Conservation (phyloP, 1,284 basidiomycete genomes). For the Phlebopus sp. region DNA sequence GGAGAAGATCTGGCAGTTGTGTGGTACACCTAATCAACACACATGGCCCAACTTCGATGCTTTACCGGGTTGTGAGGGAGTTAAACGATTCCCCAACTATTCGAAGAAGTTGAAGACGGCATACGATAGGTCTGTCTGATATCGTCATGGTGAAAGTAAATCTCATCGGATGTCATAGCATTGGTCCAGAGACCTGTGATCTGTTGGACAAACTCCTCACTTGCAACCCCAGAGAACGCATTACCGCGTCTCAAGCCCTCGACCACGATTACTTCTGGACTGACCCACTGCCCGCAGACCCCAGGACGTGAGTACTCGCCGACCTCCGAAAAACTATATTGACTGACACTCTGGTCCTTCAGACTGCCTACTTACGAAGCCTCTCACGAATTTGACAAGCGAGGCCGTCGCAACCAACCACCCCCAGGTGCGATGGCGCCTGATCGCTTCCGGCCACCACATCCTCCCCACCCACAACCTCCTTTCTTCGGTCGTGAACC, state of each 20-base stretch:
- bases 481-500: slow-evolving; percentile 4
- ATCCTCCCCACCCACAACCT: slow-evolving; percentile 1
- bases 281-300: slow-evolving; percentile 80
- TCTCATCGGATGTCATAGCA: slow-evolving; percentile 33
- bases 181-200: slow-evolving; percentile 78
- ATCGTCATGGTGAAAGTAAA: not conserved
- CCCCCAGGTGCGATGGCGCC: slow-evolving; percentile 1
- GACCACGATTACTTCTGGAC: slow-evolving; percentile 94
- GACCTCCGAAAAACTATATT: not conserved
- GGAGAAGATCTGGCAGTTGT: slow-evolving; percentile 86
- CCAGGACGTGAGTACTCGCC: slow-evolving; percentile 59
- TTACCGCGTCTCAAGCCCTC: slow-evolving; percentile 86
- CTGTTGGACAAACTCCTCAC: slow-evolving; percentile 88
- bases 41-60: slow-evolving; percentile 81
- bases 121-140: slow-evolving; percentile 55
- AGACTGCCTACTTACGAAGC: slow-evolving; percentile 77
- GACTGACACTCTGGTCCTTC: slow-evolving; percentile 1
- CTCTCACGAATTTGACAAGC: slow-evolving; percentile 83
- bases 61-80: slow-evolving; percentile 79
- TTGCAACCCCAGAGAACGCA: slow-evolving; percentile 88
- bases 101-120: slow-evolving; percentile 53
- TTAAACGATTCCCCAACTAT: slow-evolving; percentile 55
- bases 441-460: slow-evolving; percentile 1
- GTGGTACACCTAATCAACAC: slow-evolving; percentile 81
- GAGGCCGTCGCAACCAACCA: slow-evolving; percentile 52